phyloP scores from a whole-genome alignment of 768 basidiomycete genomes.

The Termitomyces sp. region DNA sequence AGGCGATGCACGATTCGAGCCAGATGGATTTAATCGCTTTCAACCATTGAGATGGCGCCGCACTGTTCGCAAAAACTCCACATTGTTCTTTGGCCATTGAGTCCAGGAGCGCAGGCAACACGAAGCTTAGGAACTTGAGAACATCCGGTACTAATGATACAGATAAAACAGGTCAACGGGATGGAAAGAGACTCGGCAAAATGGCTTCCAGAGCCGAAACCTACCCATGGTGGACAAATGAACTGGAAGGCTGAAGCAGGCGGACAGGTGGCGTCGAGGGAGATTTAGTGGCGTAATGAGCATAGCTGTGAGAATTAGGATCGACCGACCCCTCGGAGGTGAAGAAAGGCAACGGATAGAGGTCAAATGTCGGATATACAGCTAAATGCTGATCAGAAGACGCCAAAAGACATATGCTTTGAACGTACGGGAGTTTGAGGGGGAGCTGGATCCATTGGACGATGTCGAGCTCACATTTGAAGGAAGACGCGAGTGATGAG shows the following conservation, averaged over 20 bases:
- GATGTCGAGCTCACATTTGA: constrained; percentile 64
- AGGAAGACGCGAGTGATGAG: constrained; percentile 59
- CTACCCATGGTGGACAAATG: constrained; percentile 72
- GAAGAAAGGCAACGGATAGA: constrained; percentile 55
- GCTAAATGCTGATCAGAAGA: constrained; percentile 22
- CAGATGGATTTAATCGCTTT: constrained; percentile 48
- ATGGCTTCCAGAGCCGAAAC: constrained; percentile 15
- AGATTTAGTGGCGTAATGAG: constrained; percentile 38
- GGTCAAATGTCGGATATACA: constrained; percentile 60
- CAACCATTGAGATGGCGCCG: constrained; percentile 86
- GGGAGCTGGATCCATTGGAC: constrained; percentile 46
- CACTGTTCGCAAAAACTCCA: constrained; percentile 89
- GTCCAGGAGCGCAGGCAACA: constrained; percentile 69
- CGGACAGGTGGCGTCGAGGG: constrained; percentile 48
- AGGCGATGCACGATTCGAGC: not conserved
- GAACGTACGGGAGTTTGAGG: constrained; percentile 46
- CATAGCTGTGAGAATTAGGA: constrained; percentile 41
- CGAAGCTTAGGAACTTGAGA: constrained; percentile 82
- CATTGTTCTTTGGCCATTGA: constrained; percentile 73
- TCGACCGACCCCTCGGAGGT: constrained; percentile 45
- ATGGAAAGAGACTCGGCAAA: constrained; percentile 5
- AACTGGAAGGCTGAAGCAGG: constrained; percentile 61
- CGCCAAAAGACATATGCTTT: not conserved
- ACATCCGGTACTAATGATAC: constrained; percentile 36
- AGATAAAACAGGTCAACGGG: not conserved